Evolutionary conservation across 225 moss, liverwort and hornwort genomes (phyloP).

Genomic region (Thuidium tamariscinum): DNA sequence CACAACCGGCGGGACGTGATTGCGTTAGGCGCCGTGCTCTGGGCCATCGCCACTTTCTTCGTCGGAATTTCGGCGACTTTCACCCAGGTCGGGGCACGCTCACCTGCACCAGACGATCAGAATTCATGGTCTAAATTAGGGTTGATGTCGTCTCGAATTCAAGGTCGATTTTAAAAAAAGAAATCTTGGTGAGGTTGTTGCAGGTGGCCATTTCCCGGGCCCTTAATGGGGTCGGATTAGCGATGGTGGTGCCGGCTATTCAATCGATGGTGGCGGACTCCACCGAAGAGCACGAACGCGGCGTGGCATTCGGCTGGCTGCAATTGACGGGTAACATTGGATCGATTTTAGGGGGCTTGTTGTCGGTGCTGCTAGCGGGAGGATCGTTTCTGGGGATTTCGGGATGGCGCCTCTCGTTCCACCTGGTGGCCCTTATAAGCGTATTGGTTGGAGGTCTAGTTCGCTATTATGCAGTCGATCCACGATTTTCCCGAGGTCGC

Average conservation of each 20-base stretch:
- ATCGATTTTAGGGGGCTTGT: conserved; percentile 59
- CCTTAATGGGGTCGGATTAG: conserved; percentile 84
- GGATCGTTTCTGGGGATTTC: conserved; percentile 43
- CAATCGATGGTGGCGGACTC: conserved; percentile 91
- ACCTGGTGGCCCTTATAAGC: conserved; percentile 58
- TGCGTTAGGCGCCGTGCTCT: conserved; percentile 70
- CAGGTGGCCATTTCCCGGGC: conserved; percentile 91
- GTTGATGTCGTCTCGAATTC: background rate
- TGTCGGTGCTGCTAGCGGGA: conserved; percentile 62
- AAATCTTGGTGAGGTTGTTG: background rate
- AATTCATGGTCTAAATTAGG: background rate
- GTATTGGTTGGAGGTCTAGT: conserved; percentile 55
- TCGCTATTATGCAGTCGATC: conserved; percentile 50
- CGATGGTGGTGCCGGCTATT: conserved; percentile 81
- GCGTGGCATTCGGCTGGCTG: conserved; percentile 88
- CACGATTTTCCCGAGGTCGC: conserved; percentile 38
- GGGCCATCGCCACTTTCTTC: conserved; percentile 84
- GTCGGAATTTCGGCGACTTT: conserved; percentile 82
- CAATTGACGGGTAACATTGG: conserved; percentile 66
- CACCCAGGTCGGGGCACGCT: conserved; percentile 32
- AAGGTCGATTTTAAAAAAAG: no score
- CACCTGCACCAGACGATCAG: background rate
- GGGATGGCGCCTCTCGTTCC: conserved; percentile 91
- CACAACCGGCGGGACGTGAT: conserved; percentile 80
- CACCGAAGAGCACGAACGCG: conserved; percentile 59